Conservation (phyloP, 495 filamentous ascomycete species). For the Schizothecium vesticola region DNA sequence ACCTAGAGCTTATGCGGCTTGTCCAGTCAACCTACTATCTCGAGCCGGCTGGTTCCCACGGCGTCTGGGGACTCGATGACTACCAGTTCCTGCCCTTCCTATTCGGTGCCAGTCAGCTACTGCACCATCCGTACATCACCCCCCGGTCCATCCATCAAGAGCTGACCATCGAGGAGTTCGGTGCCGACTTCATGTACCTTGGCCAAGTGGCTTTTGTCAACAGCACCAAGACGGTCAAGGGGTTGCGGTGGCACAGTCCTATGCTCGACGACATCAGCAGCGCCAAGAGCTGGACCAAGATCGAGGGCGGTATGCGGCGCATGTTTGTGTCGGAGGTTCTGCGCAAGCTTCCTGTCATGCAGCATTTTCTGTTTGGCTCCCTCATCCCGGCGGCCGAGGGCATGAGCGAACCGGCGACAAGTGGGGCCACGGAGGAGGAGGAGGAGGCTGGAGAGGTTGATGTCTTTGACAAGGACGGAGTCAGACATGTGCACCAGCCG, state of each 20-base stretch:
- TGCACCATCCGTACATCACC: conserved; percentile 81
- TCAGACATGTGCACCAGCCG: conserved; percentile 59
- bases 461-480: conserved; percentile 56
- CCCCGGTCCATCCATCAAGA: conserved; percentile 82
- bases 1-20: conserved; percentile 71
- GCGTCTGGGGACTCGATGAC: conserved; percentile 96
- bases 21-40: conserved; percentile 90
- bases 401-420: conserved; percentile 63
- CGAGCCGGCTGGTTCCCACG: conserved; percentile 90
- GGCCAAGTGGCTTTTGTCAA: conserved; percentile 92
- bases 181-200: conserved; percentile 77
- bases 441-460: conserved; percentile 52
- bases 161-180: conserved; percentile 79
- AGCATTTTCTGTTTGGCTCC: conserved; percentile 90
- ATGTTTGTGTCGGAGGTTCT: conserved; percentile 96
- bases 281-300: conserved; percentile 86
- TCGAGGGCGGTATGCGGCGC: conserved; percentile 88
- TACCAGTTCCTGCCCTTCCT: conserved; percentile 97
- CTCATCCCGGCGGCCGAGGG: conserved; percentile 73
- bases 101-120: conserved; percentile 84
- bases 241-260: conserved; percentile 91
- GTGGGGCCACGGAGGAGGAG: conserved; percentile 32
- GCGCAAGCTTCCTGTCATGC: conserved; percentile 93
- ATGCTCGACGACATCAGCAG: conserved; percentile 97
- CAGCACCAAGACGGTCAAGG: conserved; percentile 91